Percentiles rank a stretch among this genome's conserved stretches.
Conservation (phyloP, 768 basidiomycete genomes). For the Sporobolomyces phaffii region DNA sequence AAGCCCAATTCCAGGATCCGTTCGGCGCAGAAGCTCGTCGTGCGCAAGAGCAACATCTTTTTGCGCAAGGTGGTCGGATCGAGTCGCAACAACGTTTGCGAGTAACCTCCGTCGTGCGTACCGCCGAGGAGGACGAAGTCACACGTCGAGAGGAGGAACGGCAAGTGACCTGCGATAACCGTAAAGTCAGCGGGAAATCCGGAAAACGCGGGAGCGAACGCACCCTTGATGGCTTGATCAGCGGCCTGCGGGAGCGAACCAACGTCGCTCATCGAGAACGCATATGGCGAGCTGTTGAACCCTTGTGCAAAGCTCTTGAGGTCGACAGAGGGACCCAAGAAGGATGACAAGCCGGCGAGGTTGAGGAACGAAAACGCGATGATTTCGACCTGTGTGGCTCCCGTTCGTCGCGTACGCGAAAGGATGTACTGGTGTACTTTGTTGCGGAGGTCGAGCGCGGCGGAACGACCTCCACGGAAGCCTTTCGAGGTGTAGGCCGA, state of each 20-base stretch:
- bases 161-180: not conserved
- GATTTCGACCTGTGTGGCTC: not conserved
- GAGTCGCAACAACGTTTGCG: not conserved
- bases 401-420: not conserved
- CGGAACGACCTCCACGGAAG: not conserved
- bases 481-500: not conserved
- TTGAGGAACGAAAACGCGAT: conserved; percentile 6
- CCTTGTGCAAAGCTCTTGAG: conserved; percentile 5
- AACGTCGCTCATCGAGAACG: conserved; percentile 16
- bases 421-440: not conserved
- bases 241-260: not conserved
- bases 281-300: not conserved
- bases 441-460: conserved; percentile 5
- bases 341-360: not conserved
- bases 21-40: not conserved
- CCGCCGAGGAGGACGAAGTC: conserved; percentile 4
- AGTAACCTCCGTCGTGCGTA: not conserved
- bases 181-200: not conserved
- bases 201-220: not conserved
- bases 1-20: conserved; percentile 5
- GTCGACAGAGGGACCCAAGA: not conserved
- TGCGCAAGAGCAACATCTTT: conserved; percentile 1
- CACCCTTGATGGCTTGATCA: conserved; percentile 19
- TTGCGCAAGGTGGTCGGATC: not conserved
- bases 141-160: conserved; percentile 12